Percentiles rank a stretch among this genome's conserved stretches.
phyloP scores from a whole-genome alignment of 371 early-diverging fungal species.

The Mortierella sp. region DNA sequence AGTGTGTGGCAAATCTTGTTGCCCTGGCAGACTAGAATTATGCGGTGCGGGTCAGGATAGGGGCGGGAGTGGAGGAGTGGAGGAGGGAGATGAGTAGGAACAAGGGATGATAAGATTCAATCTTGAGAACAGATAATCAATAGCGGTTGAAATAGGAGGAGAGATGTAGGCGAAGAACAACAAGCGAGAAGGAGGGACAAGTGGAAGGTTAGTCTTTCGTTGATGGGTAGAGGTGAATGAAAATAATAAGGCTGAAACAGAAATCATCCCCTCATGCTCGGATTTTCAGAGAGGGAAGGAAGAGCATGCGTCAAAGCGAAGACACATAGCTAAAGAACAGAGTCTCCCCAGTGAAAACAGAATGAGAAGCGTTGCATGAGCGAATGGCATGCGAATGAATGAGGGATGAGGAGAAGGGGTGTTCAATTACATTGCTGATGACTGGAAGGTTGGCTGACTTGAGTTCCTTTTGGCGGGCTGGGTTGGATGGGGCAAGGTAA shows the following conservation, averaged over 20 bases:
- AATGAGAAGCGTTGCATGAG: too few relatives aligned
- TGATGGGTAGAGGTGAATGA: background rate
- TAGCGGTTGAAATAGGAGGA: background rate
- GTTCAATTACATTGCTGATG: too few relatives aligned
- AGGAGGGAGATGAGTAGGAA: background rate
- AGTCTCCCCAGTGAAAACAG: background rate
- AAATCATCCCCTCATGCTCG: background rate
- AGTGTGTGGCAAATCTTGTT: background rate
- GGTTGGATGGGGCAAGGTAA: too few relatives aligned
- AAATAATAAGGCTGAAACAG: conserved; percentile 10
- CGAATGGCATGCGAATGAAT: too few relatives aligned
- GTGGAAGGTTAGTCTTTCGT: background rate
- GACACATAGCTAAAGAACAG: background rate
- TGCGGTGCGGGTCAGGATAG: background rate
- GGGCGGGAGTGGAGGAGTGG: background rate
- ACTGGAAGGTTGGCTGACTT: too few relatives aligned
- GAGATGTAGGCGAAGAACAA: background rate
- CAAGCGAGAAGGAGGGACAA: background rate
- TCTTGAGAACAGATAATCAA: background rate
- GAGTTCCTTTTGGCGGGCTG: background rate
- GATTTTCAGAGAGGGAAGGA: background rate
- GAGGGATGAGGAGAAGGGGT: too few relatives aligned
- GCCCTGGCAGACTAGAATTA: background rate
- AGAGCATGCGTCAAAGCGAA: background rate
- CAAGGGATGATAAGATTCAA: too few relatives aligned